phyloP scores from a whole-genome alignment of 306 rosid genomes.

The Cucumis cinereus region DNA sequence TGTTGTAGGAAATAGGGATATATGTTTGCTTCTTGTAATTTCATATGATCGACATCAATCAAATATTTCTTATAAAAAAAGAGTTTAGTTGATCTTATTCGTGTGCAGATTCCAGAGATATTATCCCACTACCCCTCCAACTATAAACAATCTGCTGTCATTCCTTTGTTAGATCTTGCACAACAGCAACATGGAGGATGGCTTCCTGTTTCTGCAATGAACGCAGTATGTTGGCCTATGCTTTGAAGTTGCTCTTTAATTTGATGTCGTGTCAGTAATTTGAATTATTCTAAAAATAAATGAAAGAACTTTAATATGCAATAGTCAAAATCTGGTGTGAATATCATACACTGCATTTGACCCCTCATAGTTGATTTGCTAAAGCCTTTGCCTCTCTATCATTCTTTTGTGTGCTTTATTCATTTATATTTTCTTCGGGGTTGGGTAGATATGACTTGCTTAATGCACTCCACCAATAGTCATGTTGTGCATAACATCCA shows the following conservation, averaged over 20 bases:
- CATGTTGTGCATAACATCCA: background rate
- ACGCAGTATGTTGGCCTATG: slow-evolving; percentile 56
- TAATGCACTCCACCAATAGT: background rate
- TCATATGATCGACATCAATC: background rate
- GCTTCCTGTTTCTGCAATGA: slow-evolving; percentile 98
- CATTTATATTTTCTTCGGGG: background rate
- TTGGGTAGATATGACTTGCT: background rate
- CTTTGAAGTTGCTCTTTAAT: background rate
- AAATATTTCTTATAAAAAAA: too few species aligned
- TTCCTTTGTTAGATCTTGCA: slow-evolving; percentile 94
- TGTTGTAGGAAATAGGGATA: background rate
- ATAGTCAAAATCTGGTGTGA: background rate
- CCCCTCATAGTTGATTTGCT: background rate
- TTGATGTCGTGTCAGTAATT: background rate
- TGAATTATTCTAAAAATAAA: background rate
- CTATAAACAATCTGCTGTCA: slow-evolving; percentile 96
- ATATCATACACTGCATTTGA: background rate
- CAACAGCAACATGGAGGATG: slow-evolving; percentile 99
- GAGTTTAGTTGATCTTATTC: slow-evolving; percentile 5
- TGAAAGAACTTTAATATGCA: too few species aligned
- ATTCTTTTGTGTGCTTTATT: background rate
- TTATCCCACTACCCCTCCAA: slow-evolving; percentile 93
- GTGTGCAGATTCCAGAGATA: slow-evolving; percentile 65
- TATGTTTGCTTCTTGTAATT: background rate
- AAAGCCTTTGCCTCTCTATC: background rate